Conservation (phyloP, 2,329 filamentous ascomycete species). For the Epicoccum sorghinum region DNA sequence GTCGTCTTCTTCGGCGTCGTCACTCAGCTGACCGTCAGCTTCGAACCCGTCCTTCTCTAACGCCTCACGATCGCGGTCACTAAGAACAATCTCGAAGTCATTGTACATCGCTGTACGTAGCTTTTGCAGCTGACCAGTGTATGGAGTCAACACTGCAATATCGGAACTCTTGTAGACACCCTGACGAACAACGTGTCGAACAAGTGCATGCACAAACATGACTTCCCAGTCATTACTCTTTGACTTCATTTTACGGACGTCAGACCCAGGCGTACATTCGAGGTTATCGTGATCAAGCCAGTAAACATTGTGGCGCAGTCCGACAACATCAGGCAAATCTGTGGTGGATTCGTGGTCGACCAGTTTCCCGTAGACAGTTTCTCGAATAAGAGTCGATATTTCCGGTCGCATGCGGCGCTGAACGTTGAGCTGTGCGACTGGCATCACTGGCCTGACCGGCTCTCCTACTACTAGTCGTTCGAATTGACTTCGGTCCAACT, state of each 20-base stretch:
- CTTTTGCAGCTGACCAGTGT: slow-evolving; percentile 63
- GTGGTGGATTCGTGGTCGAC: slow-evolving; percentile 54
- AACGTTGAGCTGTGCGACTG: slow-evolving; percentile 54
- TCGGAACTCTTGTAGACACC: slow-evolving; percentile 65
- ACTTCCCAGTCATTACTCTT: slow-evolving; percentile 66
- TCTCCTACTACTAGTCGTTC: slow-evolving; percentile 59
- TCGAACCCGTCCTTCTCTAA: slow-evolving; percentile 46
- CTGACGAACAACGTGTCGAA: slow-evolving; percentile 70
- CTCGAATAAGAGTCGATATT: slow-evolving; percentile 64
- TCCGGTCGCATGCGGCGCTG: slow-evolving; percentile 71
- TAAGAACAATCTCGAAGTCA: slow-evolving; percentile 66
- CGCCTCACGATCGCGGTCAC: slow-evolving; percentile 66
- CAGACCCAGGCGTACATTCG: slow-evolving; percentile 45
- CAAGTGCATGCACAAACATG: slow-evolving; percentile 66
- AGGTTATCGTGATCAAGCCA: slow-evolving; percentile 66
- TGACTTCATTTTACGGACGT: slow-evolving; percentile 48
- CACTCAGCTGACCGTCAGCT: too few species aligned
- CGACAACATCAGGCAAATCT: slow-evolving; percentile 57
- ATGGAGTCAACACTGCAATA: slow-evolving; percentile 74
- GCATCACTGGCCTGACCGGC: slow-evolving; percentile 28
- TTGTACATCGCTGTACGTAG: slow-evolving; percentile 55
- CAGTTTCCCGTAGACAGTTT: slow-evolving; percentile 63
- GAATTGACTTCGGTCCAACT: slow-evolving; percentile 66
- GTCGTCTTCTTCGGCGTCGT: not conserved
- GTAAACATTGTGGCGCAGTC: slow-evolving; percentile 61